Evolutionary conservation across 2,329 filamentous ascomycete genomes (phyloP).

Genomic region (Zopfia rhizophila): DNA sequence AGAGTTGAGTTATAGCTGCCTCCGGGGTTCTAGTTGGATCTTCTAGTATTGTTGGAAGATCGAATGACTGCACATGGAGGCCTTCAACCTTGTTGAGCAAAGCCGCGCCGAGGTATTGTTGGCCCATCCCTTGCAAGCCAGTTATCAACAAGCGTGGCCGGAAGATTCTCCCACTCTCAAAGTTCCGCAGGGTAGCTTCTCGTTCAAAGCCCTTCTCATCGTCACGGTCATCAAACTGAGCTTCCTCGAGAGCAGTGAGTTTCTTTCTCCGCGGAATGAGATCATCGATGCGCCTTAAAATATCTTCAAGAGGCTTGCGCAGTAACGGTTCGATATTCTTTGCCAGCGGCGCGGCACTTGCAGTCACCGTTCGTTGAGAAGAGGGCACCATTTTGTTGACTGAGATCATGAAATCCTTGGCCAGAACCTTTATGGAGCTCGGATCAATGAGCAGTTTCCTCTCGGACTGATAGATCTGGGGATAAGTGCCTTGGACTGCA

Average conservation of each 20-base stretch:
- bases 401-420: constrained; percentile 97
- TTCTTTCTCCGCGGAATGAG: constrained; percentile 87
- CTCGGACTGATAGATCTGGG: constrained; percentile 92
- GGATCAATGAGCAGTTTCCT: constrained; percentile 92
- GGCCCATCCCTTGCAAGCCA: constrained; percentile 90
- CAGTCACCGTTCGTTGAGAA: constrained; percentile 88
- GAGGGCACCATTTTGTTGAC: constrained; percentile 97
- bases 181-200: constrained; percentile 76
- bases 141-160: constrained; percentile 85
- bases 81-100: constrained; percentile 92
- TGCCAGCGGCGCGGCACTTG: constrained; percentile 83
- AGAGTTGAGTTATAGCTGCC: constrained; percentile 88
- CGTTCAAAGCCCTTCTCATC: constrained; percentile 84
- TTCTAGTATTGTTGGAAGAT: constrained; percentile 84
- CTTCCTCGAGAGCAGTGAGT: constrained; percentile 90
- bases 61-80: constrained; percentile 93
- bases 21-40: constrained; percentile 85
- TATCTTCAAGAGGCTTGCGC: constrained; percentile 74
- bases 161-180: constrained; percentile 89
- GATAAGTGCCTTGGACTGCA: constrained; percentile 93
- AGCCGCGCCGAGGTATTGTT: constrained; percentile 86
- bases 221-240: constrained; percentile 89
- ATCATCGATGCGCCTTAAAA: constrained; percentile 76
- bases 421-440: constrained; percentile 82
- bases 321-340: constrained; percentile 84